Conservation (phyloP, 306 rosid genomes). For the Cyamopsis tetragonoloba region DNA sequence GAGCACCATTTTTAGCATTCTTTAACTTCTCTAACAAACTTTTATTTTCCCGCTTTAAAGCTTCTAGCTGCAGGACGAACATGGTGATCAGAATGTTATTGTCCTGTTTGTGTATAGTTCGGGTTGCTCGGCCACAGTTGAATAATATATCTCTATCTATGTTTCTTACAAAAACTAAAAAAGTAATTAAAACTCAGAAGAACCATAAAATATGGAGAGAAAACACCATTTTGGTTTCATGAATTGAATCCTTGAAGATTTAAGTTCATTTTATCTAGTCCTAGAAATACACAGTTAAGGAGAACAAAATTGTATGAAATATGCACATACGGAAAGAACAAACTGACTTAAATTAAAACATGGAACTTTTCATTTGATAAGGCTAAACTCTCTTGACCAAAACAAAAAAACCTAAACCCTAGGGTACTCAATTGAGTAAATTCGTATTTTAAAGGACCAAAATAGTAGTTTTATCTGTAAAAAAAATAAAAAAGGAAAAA, state of each 20-base stretch:
- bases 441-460: not conserved
- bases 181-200: not conserved
- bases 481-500: not conserved
- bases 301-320: not conserved
- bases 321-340: not conserved
- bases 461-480: not conserved
- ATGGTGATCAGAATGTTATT: not conserved
- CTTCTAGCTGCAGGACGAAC: conserved; percentile 52
- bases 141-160: not conserved
- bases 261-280: not conserved
- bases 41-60: conserved; percentile 53
- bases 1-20: conserved; percentile 21
- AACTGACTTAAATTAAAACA: not conserved
- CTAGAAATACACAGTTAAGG: not conserved
- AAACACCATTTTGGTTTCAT: conserved; percentile 2
- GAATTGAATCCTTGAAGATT: not conserved
- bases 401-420: too few relatives aligned
- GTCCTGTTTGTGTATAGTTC: not conserved
- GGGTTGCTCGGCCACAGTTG: not conserved
- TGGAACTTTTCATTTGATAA: not conserved
- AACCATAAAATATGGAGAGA: not conserved
- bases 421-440: conserved; percentile 1
- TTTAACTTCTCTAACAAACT: conserved; percentile 44
- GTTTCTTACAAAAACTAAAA: not conserved
- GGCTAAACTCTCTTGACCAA: not conserved